Conservation (phyloP, 371 early-diverging fungal species). For the Actinomortierella ambigua region DNA sequence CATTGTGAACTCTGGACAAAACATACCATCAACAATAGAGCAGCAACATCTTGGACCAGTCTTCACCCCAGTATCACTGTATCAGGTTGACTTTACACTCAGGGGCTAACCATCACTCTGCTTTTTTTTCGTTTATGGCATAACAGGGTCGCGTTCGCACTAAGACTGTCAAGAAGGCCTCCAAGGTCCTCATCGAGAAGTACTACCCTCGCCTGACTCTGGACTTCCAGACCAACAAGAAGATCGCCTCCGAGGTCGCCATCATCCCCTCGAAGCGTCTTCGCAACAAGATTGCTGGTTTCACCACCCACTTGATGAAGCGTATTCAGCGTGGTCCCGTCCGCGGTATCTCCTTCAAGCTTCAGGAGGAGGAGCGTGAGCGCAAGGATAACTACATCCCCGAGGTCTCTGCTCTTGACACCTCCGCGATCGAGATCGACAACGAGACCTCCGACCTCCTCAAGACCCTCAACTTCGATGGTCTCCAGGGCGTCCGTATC, state of each 20-base stretch:
- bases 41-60: too few species aligned
- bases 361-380: constrained; percentile 99
- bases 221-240: constrained; percentile 99
- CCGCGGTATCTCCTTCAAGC: constrained; percentile 99
- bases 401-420: constrained; percentile 97
- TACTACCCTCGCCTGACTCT: constrained; percentile 99
- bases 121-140: too few species aligned
- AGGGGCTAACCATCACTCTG: too few species aligned
- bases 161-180: constrained; percentile 99
- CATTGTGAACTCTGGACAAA: too few species aligned
- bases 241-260: constrained; percentile 97
- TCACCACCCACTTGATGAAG: constrained; percentile 99
- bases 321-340: constrained; percentile 99
- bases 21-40: too few species aligned
- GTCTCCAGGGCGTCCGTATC: constrained; percentile 74
- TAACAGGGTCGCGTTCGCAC: constrained; percentile 62
- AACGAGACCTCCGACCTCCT: constrained; percentile 92
- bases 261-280: constrained; percentile 99
- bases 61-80: too few species aligned
- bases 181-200: constrained; percentile 99
- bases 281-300: constrained; percentile 99
- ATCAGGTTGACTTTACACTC: too few species aligned
- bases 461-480: constrained; percentile 95
- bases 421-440: constrained; percentile 95
- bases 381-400: constrained; percentile 99